These are phyloP conservation scores for Tetragonia tetragonoides DNA, from an alignment of 148 eudicot species.

Conservation along the genomic window DNA sequence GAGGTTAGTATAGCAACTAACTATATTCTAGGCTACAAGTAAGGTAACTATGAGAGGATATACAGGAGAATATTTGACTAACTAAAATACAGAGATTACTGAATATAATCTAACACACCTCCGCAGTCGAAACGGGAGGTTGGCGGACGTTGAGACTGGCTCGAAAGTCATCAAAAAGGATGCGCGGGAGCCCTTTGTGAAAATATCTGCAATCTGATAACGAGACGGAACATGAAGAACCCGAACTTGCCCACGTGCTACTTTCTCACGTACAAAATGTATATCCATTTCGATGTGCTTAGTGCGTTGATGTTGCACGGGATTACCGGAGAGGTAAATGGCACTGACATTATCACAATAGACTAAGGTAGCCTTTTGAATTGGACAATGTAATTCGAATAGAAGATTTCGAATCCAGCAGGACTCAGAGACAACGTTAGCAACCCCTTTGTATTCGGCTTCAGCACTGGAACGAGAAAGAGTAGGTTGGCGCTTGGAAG, in stretches of 20 bases:
- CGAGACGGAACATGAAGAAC: slow-evolving; percentile 21
- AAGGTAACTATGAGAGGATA: no score
- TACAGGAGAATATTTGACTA: no score
- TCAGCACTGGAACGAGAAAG: slow-evolving; percentile 18
- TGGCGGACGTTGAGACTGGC: slow-evolving; percentile 19
- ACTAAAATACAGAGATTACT: no score
- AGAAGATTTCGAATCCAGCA: slow-evolving; percentile 15
- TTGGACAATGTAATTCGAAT: slow-evolving; percentile 4
- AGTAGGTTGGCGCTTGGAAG: slow-evolving; percentile 13
- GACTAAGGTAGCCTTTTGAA: not conserved
- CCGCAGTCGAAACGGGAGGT: not conserved
- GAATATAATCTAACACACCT: not conserved
- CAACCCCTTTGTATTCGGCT: slow-evolving; percentile 16
- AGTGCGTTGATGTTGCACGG: slow-evolving; percentile 6
- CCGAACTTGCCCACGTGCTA: not conserved
- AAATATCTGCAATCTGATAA: slow-evolving; percentile 24
- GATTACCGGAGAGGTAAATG: slow-evolving; percentile 8
- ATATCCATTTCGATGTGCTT: slow-evolving; percentile 17
- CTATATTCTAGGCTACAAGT: no score
- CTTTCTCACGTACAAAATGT: slow-evolving; percentile 8
- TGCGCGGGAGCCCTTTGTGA: slow-evolving; percentile 21
- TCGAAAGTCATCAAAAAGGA: slow-evolving; percentile 8
- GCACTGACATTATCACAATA: slow-evolving; percentile 19
- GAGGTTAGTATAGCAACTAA: no score
- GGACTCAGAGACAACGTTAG: slow-evolving; percentile 17